Percentiles rank a stretch among this genome's conserved stretches.
These are phyloP conservation scores for Diaporthe eres DNA, from an alignment of 2,329 filamentous ascomycete genomes.

Conservation along the genomic window DNA sequence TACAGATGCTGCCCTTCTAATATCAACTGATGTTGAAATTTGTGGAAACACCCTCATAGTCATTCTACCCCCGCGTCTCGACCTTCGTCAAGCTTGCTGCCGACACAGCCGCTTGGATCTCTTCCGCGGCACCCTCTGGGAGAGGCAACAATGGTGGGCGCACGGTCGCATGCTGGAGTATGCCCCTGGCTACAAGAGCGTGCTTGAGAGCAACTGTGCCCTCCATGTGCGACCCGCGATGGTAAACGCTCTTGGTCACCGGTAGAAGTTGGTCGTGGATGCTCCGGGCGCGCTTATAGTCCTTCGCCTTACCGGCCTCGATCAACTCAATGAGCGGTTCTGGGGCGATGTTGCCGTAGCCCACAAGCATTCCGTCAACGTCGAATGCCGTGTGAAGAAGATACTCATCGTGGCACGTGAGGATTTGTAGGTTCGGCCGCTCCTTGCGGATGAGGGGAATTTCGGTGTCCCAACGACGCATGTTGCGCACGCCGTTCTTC, in stretches of 20 bases:
- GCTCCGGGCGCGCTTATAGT: background rate
- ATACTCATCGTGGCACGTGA: constrained; percentile 16
- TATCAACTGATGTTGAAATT: no score
- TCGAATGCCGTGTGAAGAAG: background rate
- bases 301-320: background rate
- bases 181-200: background rate
- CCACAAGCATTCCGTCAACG: constrained; percentile 9
- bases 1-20: no score
- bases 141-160: background rate
- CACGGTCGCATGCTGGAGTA: background rate
- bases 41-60: no score
- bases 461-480: constrained; percentile 70
- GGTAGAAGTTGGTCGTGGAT: constrained; percentile 1
- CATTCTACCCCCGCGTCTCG: background rate
- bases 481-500: constrained; percentile 70
- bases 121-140: background rate
- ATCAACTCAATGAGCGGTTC: constrained; percentile 5
- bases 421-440: constrained; percentile 45
- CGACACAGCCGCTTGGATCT: background rate
- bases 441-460: constrained; percentile 65
- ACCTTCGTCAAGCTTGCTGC: background rate
- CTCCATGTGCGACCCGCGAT: constrained; percentile 12
- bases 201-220: constrained; percentile 5
- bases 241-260: background rate
- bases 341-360: background rate